Percentiles rank a stretch among this genome's conserved stretches.
Conservation (phyloP, 768 basidiomycete species). For the Pulveroboletus sp. region DNA sequence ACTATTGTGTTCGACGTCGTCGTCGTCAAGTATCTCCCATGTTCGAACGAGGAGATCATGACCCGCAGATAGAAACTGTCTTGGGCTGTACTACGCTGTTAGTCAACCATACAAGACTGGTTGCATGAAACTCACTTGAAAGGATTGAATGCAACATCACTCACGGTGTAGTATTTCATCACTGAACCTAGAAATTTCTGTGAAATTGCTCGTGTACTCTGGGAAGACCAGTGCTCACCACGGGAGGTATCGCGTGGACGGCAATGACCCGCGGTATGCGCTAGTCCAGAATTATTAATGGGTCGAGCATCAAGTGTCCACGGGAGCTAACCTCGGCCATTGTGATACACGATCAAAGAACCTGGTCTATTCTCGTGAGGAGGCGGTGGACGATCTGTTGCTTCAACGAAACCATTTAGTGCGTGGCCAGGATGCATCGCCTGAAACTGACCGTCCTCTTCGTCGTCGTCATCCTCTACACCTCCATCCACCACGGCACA, state of each 20-base stretch:
- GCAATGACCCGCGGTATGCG: slow-evolving; percentile 19
- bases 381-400: slow-evolving; percentile 25
- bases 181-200: slow-evolving; percentile 9
- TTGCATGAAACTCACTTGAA: slow-evolving; percentile 33
- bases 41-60: slow-evolving; percentile 40
- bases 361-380: slow-evolving; percentile 47
- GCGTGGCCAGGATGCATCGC: slow-evolving; percentile 14
- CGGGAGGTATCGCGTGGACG: slow-evolving; percentile 15
- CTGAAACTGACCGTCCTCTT: slow-evolving; percentile 20
- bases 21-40: slow-evolving; percentile 37
- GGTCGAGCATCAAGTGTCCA: background rate
- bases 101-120: background rate
- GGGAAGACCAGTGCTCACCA: slow-evolving; percentile 9
- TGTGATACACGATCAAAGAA: slow-evolving; percentile 41
- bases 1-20: slow-evolving; percentile 10
- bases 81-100: slow-evolving; percentile 28
- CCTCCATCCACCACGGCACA: slow-evolving; percentile 48
- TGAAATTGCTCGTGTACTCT: background rate
- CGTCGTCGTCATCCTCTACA: slow-evolving; percentile 30
- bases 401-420: background rate
- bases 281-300: slow-evolving; percentile 11
- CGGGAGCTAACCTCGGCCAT: slow-evolving; percentile 23
- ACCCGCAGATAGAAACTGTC: slow-evolving; percentile 45
- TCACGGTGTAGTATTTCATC: slow-evolving; percentile 50
- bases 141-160: slow-evolving; percentile 55